Base-by-base conservation (phyloP, 805 yeast species). In the Wickerhamomyces alni region DNA sequence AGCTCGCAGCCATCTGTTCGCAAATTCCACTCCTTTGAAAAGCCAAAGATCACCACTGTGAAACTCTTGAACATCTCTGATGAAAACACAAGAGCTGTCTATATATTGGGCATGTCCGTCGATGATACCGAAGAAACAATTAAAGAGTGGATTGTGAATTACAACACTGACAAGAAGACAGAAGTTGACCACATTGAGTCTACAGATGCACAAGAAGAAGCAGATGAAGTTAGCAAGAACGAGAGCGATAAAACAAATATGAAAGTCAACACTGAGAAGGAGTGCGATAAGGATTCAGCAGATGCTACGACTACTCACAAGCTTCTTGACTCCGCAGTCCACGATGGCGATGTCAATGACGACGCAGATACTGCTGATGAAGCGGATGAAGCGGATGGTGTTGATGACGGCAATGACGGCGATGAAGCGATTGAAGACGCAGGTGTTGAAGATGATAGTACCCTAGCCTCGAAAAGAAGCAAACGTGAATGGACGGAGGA, bases 91-190 rank as follows among this genome's bases (percentile, higher is more conserved):
- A 32, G 39, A 17, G 46, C 52, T 13, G 46, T 48, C 12, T 48
- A 44, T n/a, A 24, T 44, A 4, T 21, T 48, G 18, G 42, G 43
- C 35, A 17, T 46, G 27, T 39, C 42, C 11, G 34, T 42, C 5
- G 38, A 35, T 19, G 45, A 33, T 15, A 43, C 51, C 13, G 48
- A 48, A 16, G 46, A 42, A 5, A 39, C 41, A 8, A 46, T 48
- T 22, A 42, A 35, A 26, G 30, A 29, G 10, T 48, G 52, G 52
- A 39, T 48, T 15, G 30, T 22, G 12, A 38, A 43, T 5, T 21
- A 10, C n/a, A 30, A 30, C 12, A 19, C 25, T 26, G n/a, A 13
- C 12, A 12, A 30, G 28, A 30, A 30, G 8, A n/a, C 32, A 29
- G 9, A 17, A 19, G 17, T 8, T 31, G 12, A 22, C 28, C 11